Evolutionary conservation across 2,329 filamentous ascomycete genomes (phyloP).

Genomic region (Grosmannia penicillata): DNA sequence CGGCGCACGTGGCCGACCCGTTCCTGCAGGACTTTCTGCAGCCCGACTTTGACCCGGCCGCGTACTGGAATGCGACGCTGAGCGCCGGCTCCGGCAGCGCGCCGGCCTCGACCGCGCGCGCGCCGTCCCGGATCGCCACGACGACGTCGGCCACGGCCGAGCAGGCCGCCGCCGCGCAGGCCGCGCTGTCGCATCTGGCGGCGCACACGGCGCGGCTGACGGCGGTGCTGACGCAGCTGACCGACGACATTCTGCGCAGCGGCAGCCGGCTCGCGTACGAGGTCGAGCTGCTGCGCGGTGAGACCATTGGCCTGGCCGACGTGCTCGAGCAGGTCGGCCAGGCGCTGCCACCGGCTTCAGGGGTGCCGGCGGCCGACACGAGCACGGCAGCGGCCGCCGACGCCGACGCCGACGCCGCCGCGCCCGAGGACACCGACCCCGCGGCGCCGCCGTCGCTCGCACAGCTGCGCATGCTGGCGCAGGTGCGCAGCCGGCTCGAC

Average conservation of each 20-base stretch:
- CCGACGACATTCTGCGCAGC: constrained; percentile 85
- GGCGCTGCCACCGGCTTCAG: background rate
- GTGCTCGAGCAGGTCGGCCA: constrained; percentile 51
- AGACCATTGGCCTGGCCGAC: constrained; percentile 69
- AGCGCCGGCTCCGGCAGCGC: background rate
- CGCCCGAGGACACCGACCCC: background rate
- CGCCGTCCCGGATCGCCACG: constrained; percentile 1
- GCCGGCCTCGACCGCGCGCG: no score
- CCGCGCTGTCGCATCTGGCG: constrained; percentile 74
- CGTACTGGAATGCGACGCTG: constrained; percentile 70
- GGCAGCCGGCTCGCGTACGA: constrained; percentile 84
- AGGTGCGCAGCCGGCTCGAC: constrained; percentile 73
- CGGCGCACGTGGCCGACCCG: constrained; percentile 54
- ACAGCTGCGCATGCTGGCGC: constrained; percentile 67
- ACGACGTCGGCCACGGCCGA: constrained; percentile 13
- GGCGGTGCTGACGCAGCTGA: constrained; percentile 69
- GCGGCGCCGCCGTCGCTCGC: constrained; percentile 49
- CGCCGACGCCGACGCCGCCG: constrained; percentile 8
- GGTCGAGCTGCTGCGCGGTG: constrained; percentile 82
- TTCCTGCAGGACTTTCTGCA: constrained; percentile 62
- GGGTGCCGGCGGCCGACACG: background rate
- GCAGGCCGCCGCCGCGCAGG: constrained; percentile 67
- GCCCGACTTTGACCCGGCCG: constrained; percentile 69
- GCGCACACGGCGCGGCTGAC: constrained; percentile 77
- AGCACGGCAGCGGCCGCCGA: constrained; percentile 4